Conservation (phyloP, 1,284 basidiomycete genomes). For the Inonotus hispidus region DNA sequence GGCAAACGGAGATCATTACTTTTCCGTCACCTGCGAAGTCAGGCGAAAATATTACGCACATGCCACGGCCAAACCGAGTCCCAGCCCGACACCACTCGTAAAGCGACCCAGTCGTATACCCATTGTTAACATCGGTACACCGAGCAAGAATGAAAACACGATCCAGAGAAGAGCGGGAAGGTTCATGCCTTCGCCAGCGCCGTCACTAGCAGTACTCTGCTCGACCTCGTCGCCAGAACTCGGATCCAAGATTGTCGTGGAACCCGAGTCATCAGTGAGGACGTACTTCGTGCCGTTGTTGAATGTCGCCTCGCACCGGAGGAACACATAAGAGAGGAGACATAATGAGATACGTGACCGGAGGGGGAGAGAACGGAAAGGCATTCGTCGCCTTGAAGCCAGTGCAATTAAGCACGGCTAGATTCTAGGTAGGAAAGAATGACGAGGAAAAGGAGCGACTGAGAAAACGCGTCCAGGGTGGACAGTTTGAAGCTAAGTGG, state of each 20-base stretch:
- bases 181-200: slow-evolving; percentile 45
- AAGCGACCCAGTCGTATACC: slow-evolving; percentile 52
- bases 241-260: slow-evolving; percentile 39
- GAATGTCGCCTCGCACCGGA: not conserved
- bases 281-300: slow-evolving; percentile 22
- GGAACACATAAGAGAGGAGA: slow-evolving; percentile 1
- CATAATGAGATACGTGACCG: not conserved
- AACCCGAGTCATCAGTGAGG: slow-evolving; percentile 38
- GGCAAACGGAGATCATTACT: not conserved
- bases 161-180: slow-evolving; percentile 53
- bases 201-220: slow-evolving; percentile 55
- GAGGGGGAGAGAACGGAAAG: not conserved
- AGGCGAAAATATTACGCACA: slow-evolving; percentile 33
- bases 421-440: not conserved
- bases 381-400: slow-evolving; percentile 4
- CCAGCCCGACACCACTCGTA: slow-evolving; percentile 49
- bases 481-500: not conserved
- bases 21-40: slow-evolving; percentile 6
- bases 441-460: slow-evolving; percentile 4
- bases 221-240: slow-evolving; percentile 36
- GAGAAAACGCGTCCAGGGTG: slow-evolving; percentile 1
- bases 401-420: slow-evolving; percentile 10
- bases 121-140: slow-evolving; percentile 46
- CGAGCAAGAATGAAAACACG: slow-evolving; percentile 43
- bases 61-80: slow-evolving; percentile 41